Evolutionary conservation across 257 asterid genomes (phyloP).

Genomic region (Solanum habrochaites): DNA sequence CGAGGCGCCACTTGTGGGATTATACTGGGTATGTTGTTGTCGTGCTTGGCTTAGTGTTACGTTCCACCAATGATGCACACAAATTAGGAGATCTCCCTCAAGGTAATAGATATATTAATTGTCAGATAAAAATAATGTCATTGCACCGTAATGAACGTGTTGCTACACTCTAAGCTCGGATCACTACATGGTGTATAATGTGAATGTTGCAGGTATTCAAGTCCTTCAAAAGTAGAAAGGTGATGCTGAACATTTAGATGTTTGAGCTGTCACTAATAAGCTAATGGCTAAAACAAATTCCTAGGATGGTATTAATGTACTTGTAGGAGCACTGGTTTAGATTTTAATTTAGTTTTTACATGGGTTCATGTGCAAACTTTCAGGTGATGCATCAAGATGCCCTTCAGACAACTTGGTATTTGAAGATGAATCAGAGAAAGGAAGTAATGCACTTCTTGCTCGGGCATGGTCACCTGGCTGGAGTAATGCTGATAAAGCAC

Average conservation of each 20-base stretch:
- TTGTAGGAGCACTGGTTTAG: not conserved
- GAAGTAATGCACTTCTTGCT: slow-evolving; percentile 90
- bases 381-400: slow-evolving; percentile 65
- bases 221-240: not conserved
- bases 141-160: not conserved
- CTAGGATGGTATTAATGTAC: not conserved
- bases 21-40: not conserved
- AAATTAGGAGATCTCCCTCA: not conserved
- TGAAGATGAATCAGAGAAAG: slow-evolving; percentile 85
- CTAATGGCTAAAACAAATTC: not conserved
- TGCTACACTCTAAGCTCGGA: not conserved
- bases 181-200: not conserved
- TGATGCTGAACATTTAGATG: not conserved
- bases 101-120: not conserved
- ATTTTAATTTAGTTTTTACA: not conserved
- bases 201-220: not conserved
- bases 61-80: not conserved
- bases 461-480: slow-evolving; percentile 98
- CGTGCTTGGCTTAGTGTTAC: not conserved
- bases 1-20: not conserved
- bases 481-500: slow-evolving; percentile 87
- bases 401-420: slow-evolving; percentile 42
- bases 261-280: not conserved
- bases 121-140: not conserved
- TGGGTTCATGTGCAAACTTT: not conserved